Conservation (phyloP, 208 protist species). For the Vickermania ingenoplastis region DNA sequence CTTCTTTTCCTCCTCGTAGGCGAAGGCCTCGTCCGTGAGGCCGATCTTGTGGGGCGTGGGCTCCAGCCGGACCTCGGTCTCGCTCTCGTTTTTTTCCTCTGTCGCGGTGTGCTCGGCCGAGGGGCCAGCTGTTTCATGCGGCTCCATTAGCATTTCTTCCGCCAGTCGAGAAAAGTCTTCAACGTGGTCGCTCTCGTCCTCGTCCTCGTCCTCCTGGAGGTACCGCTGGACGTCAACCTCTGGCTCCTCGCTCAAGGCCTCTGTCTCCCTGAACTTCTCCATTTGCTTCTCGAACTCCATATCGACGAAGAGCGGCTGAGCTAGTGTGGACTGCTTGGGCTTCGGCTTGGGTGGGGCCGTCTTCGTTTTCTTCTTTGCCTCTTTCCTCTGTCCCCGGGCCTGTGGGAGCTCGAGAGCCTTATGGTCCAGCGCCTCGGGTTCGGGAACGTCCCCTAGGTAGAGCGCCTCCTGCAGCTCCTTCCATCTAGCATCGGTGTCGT, state of each 20-base stretch:
- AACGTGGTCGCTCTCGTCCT: slow-evolving; percentile 12
- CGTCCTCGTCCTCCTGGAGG: slow-evolving; percentile 24
- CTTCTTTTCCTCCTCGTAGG: slow-evolving; percentile 2
- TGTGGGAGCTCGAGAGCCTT: slow-evolving; percentile 14
- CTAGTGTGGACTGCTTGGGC: slow-evolving; percentile 60
- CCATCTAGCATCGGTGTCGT: slow-evolving; percentile 52
- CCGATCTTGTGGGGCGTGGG: background rate
- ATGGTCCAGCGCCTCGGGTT: slow-evolving; percentile 9
- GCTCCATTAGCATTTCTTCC: too few species aligned
- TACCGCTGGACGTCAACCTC: slow-evolving; percentile 22
- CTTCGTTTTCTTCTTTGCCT: slow-evolving; percentile 19
- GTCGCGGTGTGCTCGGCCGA: too few species aligned
- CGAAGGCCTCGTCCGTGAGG: slow-evolving; percentile 18
- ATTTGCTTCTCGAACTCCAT: slow-evolving; percentile 22
- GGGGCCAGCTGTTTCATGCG: too few species aligned
- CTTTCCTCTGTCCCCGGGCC: slow-evolving; percentile 19
- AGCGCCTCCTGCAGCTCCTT: slow-evolving; percentile 37
- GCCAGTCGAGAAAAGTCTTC: too few species aligned
- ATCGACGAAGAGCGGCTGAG: slow-evolving; percentile 46
- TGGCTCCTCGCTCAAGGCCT: slow-evolving; percentile 26
- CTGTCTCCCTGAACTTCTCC: slow-evolving; percentile 13
- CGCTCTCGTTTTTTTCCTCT: slow-evolving; percentile 23
- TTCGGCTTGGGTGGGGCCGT: slow-evolving; percentile 6
- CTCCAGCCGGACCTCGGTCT: slow-evolving; percentile 9
- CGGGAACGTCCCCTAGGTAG: slow-evolving; percentile 25